A percentile compares a stretch with the other conserved stretches of the same genome.
Conservation (phyloP, 768 basidiomycete genomes). For the Mycena indigotica region DNA sequence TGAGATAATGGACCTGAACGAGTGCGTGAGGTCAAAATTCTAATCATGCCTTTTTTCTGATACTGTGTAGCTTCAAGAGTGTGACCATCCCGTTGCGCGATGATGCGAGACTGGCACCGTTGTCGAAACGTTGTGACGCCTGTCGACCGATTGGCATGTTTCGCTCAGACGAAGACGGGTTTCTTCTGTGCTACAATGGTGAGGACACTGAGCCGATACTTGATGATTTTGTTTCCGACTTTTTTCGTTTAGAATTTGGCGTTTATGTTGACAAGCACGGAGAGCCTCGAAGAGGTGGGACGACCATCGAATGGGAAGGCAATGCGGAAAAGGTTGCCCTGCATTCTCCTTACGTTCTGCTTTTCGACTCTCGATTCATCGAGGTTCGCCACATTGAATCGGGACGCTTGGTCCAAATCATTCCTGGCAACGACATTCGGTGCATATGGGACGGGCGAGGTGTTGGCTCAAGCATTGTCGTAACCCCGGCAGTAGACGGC, state of each 20-base stretch:
- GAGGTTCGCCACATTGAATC: constrained; percentile 85
- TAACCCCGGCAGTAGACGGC: constrained; percentile 44
- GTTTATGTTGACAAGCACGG: constrained; percentile 92
- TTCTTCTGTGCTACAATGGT: constrained; percentile 94
- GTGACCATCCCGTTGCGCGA: constrained; percentile 88
- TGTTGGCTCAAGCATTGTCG: constrained; percentile 50
- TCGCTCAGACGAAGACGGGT: constrained; percentile 87
- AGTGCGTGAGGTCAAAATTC: constrained; percentile 53
- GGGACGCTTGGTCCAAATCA: constrained; percentile 79
- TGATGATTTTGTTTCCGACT: constrained; percentile 5
- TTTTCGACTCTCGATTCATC: constrained; percentile 88
- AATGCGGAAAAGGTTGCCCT: constrained; percentile 81
- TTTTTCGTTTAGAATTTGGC: constrained; percentile 68
- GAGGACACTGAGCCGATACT: constrained; percentile 25
- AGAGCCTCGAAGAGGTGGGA: constrained; percentile 64
- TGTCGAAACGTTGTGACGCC: constrained; percentile 85
- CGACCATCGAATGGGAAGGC: constrained; percentile 90
- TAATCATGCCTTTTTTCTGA: background rate
- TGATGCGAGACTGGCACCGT: constrained; percentile 58
- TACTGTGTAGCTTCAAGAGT: constrained; percentile 70
- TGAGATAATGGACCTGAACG: constrained; percentile 94
- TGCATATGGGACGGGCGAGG: constrained; percentile 76
- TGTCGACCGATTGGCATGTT: constrained; percentile 94
- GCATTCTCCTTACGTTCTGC: constrained; percentile 84
- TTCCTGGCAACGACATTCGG: constrained; percentile 77